Evolutionary conservation across 2,329 filamentous ascomycete species (phyloP), one percentile per base, ranked within the genome.

Genomic region (Aspergillus floridensis): DNA sequence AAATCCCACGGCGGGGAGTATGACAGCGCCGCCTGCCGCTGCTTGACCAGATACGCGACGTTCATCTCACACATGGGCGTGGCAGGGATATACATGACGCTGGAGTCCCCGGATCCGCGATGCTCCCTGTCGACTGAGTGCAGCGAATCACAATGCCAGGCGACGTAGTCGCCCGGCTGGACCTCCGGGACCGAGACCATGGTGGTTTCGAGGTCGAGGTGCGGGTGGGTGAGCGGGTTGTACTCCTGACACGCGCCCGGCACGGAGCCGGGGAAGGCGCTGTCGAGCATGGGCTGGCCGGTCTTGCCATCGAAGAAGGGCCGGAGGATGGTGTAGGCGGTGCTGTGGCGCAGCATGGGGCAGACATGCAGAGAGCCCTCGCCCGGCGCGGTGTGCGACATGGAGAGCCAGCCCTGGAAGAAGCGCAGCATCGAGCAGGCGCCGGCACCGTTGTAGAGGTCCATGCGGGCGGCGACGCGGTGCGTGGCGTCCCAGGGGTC

Each of bases 41-140:
- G 92, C 16, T 85, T 82, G 1, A 77, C 81, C 1, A 93, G 79
- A 70, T 93, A 95, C 22, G 83, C 76, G 0, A 89, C 87, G 67
- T 95, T 96, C 44, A 81, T 77, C 56, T 88, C 84, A 0, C 92
- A 96, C 31, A 92, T 81, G 0, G 93, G 92, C 57, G 90, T 95
- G 0, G 91, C 88, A 0, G 93, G 92, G 57, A 97, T 96, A 69
- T 97, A 97, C 60, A 97, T 70, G 0, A 96, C 93, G 66, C 88
- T 92, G 0, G 90, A 92, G 73, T 97, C 93, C 0, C 79, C 75
- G 1, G 77, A 80, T 1, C 93, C 93, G 1, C 75, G 75, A 71
- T 97, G 93, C 1, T 87, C 80, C 65, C 86, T 88, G 76, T 97
- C 93, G 0, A 97, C 93, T 0, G 91, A 86, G 72, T 96, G 93